Percentiles rank a stretch among this genome's conserved stretches.
Evolutionary conservation across 768 basidiomycete genomes (phyloP).

Genomic region (Myochromella boudieri): DNA sequence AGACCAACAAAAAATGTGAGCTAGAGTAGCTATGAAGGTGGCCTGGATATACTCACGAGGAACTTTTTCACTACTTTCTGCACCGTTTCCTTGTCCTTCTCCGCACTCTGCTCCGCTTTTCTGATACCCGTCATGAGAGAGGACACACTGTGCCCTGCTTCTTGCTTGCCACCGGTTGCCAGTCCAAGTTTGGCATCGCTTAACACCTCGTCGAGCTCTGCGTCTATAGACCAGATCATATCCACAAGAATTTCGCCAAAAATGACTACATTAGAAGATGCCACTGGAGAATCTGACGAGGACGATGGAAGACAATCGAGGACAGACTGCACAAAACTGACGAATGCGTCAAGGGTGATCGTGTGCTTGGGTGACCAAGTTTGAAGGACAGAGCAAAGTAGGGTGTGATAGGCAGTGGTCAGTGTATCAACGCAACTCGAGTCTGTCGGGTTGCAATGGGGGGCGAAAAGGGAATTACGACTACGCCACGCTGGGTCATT

Average conservation of each 20-base stretch:
- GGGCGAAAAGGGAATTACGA: constrained; percentile 57
- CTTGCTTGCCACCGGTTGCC: constrained; percentile 32
- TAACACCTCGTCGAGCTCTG: constrained; percentile 70
- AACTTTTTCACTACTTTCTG: constrained; percentile 58
- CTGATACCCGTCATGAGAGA: constrained; percentile 35
- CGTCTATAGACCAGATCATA: constrained; percentile 79
- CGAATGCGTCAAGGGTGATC: constrained; percentile 50
- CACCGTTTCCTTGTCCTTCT: constrained; percentile 64
- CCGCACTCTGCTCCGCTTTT: constrained; percentile 51
- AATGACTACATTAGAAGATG: constrained; percentile 38
- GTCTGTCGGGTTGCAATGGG: constrained; percentile 61
- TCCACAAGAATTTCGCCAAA: constrained; percentile 78
- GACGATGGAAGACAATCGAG: constrained; percentile 67
- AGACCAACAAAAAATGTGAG: constrained; percentile 4
- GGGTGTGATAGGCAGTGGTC: constrained; percentile 67
- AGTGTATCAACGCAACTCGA: constrained; percentile 53
- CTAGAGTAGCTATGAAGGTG: neutral
- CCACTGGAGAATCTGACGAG: constrained; percentile 55
- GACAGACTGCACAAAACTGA: constrained; percentile 65
- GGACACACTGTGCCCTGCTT: constrained; percentile 17
- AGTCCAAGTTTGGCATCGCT: constrained; percentile 50
- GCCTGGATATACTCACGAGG: constrained; percentile 44
- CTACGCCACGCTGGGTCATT: constrained; percentile 34
- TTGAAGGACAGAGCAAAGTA: constrained; percentile 57
- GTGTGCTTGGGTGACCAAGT: constrained; percentile 52